These are phyloP conservation scores for Penicillium sclerotiorum DNA, from an alignment of 2,329 filamentous ascomycete genomes.

Conservation along the genomic window DNA sequence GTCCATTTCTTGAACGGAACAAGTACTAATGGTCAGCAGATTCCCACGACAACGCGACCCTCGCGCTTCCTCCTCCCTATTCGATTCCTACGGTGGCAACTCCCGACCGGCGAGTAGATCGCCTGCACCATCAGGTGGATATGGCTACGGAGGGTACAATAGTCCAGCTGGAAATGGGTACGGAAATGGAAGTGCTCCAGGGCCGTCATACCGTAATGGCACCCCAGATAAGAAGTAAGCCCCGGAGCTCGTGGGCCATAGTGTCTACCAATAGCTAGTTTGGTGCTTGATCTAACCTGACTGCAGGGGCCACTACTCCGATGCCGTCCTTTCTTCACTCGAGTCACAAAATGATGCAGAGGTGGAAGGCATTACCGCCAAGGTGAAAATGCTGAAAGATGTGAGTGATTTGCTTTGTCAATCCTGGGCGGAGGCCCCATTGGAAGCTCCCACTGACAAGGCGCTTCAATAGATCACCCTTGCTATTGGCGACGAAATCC, in stretches of 20 bases:
- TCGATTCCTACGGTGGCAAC: constrained; percentile 70
- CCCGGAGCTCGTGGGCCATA: neutral
- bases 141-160: constrained; percentile 42
- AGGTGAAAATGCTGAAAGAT: constrained; percentile 86
- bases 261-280: neutral
- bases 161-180: constrained; percentile 27
- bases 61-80: constrained; percentile 71
- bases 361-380: constrained; percentile 85
- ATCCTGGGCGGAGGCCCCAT: neutral
- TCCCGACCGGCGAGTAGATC: constrained; percentile 45
- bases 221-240: constrained; percentile 71
- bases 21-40: constrained; percentile 44
- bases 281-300: constrained; percentile 5
- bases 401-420: constrained; percentile 55
- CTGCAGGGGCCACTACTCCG: constrained; percentile 81
- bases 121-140: constrained; percentile 55
- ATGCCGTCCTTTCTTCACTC: constrained; percentile 86
- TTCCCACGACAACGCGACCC: constrained; percentile 67
- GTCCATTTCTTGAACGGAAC: too few species aligned
- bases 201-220: constrained; percentile 56
- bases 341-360: constrained; percentile 94
- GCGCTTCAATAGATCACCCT: constrained; percentile 69
- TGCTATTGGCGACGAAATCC: constrained; percentile 93
- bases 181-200: constrained; percentile 29
- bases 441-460: constrained; percentile 3